A percentile compares a stretch with the other conserved stretches of the same genome.
These are phyloP conservation scores for Diaporthe sp. DNA, from an alignment of 2,329 filamentous ascomycete species.

Conservation along the genomic window DNA sequence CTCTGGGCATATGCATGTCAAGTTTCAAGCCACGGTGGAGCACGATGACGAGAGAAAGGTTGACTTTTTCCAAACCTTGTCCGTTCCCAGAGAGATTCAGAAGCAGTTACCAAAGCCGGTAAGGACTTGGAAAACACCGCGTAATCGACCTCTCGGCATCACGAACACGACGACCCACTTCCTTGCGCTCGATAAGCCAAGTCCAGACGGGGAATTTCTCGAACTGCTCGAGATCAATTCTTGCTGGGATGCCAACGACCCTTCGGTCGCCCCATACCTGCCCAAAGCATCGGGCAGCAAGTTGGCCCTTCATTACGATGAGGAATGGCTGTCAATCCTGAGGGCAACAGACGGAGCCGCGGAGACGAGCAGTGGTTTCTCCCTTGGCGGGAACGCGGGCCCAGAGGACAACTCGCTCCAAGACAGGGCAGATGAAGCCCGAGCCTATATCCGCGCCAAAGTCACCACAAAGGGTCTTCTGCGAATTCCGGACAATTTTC, in stretches of 20 bases:
- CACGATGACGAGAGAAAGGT: neutral
- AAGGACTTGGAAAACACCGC: slow-evolving; percentile 4
- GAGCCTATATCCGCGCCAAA: neutral
- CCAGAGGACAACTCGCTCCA: neutral
- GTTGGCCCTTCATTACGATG: slow-evolving; percentile 5
- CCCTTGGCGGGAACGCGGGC: neutral
- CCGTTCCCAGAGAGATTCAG: neutral
- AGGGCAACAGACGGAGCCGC: neutral
- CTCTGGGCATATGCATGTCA: slow-evolving; percentile 17
- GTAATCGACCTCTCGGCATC: neutral
- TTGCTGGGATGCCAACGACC: neutral
- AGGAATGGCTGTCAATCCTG: slow-evolving; percentile 16
- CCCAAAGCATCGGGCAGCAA: neutral
- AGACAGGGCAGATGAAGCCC: neutral
- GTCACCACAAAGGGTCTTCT: neutral
- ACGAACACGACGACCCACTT: slow-evolving; percentile 14
- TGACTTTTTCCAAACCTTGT: slow-evolving; percentile 3
- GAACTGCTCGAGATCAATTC: slow-evolving; percentile 12
- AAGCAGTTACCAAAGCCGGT: slow-evolving; percentile 3
- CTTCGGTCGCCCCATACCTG: neutral
- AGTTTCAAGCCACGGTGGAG: neutral
- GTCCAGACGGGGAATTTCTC: slow-evolving; percentile 6
- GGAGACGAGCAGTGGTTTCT: neutral
- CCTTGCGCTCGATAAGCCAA: slow-evolving; percentile 9
- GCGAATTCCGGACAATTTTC: neutral